These are phyloP conservation scores for Wallacemonas sp. DNA, from an alignment of 208 protist genomes.

Conservation along the genomic window DNA sequence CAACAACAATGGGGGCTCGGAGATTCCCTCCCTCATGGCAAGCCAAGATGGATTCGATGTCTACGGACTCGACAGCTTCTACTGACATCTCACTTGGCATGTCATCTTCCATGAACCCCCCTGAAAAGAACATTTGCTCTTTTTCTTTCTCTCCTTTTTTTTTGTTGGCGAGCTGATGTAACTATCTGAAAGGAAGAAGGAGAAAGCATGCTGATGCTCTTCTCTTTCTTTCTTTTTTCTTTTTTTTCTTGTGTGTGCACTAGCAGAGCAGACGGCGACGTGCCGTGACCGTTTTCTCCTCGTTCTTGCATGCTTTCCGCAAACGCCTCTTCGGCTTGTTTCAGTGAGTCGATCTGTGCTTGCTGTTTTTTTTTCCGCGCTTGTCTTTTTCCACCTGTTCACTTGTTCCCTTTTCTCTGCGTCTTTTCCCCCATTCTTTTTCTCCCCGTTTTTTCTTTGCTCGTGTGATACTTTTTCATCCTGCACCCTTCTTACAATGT, in stretches of 20 bases:
- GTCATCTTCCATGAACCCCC: neutral
- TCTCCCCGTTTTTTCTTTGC: constrained; percentile 16
- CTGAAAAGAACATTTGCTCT: too few relatives aligned
- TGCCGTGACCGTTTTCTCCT: too few relatives aligned
- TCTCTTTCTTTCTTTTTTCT: constrained; percentile 5
- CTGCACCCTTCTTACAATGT: too few relatives aligned
- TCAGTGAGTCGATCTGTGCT: too few relatives aligned
- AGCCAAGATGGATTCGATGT: constrained; percentile 18
- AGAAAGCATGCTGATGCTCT: neutral
- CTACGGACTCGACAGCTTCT: constrained; percentile 41
- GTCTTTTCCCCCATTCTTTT: constrained; percentile 5
- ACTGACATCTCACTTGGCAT: neutral
- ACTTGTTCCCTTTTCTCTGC: neutral
- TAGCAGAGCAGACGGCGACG: too few relatives aligned
- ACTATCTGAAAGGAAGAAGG: constrained; percentile 10
- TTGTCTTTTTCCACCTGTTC: constrained; percentile 2
- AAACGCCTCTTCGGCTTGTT: too few relatives aligned
- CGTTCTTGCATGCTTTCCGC: too few relatives aligned
- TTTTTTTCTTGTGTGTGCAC: too few relatives aligned
- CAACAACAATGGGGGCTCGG: constrained; percentile 10
- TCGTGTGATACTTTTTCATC: too few relatives aligned
- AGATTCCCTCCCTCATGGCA: neutral
- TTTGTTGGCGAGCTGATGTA: constrained; percentile 1
- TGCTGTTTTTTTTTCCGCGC: neutral
- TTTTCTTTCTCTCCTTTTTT: neutral